phyloP scores from a whole-genome alignment of 108 stramenopile genomes.

The Skeletonema costatum region DNA sequence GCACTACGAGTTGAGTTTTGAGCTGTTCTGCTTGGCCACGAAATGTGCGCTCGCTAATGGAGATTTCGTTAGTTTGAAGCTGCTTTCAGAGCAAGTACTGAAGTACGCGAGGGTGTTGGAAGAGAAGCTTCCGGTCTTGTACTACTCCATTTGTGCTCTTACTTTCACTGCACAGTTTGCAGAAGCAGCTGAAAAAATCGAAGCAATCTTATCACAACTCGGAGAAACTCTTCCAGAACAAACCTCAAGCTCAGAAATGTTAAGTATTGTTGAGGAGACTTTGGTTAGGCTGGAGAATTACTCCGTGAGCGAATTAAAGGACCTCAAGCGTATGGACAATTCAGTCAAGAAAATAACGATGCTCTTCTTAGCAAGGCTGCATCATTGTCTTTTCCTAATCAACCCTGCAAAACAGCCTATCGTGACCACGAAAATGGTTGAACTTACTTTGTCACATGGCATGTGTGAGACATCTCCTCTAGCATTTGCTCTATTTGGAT shows the following conservation, averaged over 20 bases:
- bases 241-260: background rate
- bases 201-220: background rate
- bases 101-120: background rate
- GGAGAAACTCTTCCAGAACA: background rate
- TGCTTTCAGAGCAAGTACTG: background rate
- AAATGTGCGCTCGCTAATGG: background rate
- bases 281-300: background rate
- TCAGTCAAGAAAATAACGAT: background rate
- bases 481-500: background rate
- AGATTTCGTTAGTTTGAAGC: background rate
- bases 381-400: background rate
- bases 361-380: background rate
- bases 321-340: background rate
- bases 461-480: background rate
- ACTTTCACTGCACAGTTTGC: background rate
- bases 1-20: background rate
- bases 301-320: background rate
- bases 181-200: background rate
- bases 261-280: background rate
- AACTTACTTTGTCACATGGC: background rate
- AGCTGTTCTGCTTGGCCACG: background rate
- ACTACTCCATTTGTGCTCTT: background rate
- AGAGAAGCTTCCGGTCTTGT: background rate
- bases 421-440: background rate
- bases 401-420: background rate